A percentile compares a stretch with the other conserved stretches of the same genome.
Evolutionary conservation across 768 basidiomycete species (phyloP).

Genomic region (Psilocybe azurescens): DNA sequence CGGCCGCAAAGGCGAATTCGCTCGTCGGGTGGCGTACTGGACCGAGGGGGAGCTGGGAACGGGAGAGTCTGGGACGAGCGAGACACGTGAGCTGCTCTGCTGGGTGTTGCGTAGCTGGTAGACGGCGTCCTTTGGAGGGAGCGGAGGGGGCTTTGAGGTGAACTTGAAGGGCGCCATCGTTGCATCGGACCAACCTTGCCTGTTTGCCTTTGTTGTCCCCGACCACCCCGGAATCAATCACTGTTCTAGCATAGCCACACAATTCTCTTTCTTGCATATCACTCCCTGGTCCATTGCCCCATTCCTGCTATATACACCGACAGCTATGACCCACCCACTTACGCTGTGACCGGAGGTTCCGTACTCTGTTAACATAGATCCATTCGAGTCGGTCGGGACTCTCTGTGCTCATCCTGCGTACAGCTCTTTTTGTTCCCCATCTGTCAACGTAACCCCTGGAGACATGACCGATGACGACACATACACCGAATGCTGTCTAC

Average conservation of each 20-base stretch:
- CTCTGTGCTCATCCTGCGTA: too few relatives aligned
- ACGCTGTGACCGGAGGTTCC: too few relatives aligned
- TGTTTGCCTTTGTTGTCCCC: constrained; percentile 11
- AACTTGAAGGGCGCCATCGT: constrained; percentile 26
- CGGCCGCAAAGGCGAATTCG: constrained; percentile 29
- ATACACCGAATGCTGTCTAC: too few relatives aligned
- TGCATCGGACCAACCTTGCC: constrained; percentile 8
- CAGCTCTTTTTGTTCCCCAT: too few relatives aligned
- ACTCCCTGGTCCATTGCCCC: too few relatives aligned
- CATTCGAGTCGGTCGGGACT: too few relatives aligned
- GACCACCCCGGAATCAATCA: neutral
- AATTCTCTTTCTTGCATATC: too few relatives aligned
- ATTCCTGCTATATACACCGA: too few relatives aligned
- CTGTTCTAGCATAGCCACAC: neutral
- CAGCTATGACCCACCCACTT: too few relatives aligned
- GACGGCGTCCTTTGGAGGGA: constrained; percentile 68
- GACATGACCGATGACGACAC: too few relatives aligned
- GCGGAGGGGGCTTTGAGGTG: constrained; percentile 50
- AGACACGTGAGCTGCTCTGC: constrained; percentile 41
- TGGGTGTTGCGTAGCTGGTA: constrained; percentile 54
- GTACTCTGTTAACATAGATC: too few relatives aligned
- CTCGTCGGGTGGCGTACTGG: constrained; percentile 37
- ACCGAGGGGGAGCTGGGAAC: constrained; percentile 45
- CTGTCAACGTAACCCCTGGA: too few relatives aligned
- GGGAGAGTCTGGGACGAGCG: constrained; percentile 34